Evolutionary conservation across 768 basidiomycete genomes (phyloP).

Genomic region (Neoboletus magnificus): DNA sequence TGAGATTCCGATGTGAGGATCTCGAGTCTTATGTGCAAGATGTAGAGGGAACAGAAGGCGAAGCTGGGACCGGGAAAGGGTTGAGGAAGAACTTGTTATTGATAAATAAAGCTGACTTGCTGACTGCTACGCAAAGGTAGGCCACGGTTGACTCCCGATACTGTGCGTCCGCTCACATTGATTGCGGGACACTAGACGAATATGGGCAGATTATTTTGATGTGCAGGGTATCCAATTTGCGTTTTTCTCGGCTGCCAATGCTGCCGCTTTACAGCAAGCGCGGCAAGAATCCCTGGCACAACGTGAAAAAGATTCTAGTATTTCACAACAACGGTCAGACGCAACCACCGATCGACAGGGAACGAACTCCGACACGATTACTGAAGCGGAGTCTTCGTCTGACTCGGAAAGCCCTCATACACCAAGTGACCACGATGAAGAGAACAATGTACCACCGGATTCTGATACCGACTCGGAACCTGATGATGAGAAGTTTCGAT

Average conservation of each 20-base stretch:
- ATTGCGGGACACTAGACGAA: slow-evolving; percentile 49
- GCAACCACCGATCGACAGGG: background rate
- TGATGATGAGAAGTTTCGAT: slow-evolving; percentile 40
- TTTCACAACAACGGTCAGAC: slow-evolving; percentile 2
- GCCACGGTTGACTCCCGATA: slow-evolving; percentile 5
- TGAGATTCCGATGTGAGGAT: slow-evolving; percentile 90
- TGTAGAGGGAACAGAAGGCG: slow-evolving; percentile 79
- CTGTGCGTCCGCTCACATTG: background rate
- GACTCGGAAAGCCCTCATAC: slow-evolving; percentile 30
- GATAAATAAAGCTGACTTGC: slow-evolving; percentile 93
- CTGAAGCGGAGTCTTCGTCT: slow-evolving; percentile 28
- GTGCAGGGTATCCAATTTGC: slow-evolving; percentile 70
- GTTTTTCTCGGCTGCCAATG: slow-evolving; percentile 92
- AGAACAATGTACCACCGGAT: slow-evolving; percentile 23
- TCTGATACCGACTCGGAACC: slow-evolving; percentile 30
- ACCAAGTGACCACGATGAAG: slow-evolving; percentile 30
- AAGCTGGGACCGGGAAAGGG: slow-evolving; percentile 70
- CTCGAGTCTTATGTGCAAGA: slow-evolving; percentile 83
- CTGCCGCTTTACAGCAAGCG: slow-evolving; percentile 77
- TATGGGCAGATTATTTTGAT: slow-evolving; percentile 94
- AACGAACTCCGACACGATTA: background rate
- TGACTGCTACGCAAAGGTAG: slow-evolving; percentile 84
- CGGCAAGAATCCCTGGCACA: slow-evolving; percentile 45
- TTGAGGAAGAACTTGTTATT: slow-evolving; percentile 75
- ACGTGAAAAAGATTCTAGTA: slow-evolving; percentile 20